Evolutionary conservation across 495 filamentous ascomycete species (phyloP).

Genomic region (Aspergillus funiculosus): DNA sequence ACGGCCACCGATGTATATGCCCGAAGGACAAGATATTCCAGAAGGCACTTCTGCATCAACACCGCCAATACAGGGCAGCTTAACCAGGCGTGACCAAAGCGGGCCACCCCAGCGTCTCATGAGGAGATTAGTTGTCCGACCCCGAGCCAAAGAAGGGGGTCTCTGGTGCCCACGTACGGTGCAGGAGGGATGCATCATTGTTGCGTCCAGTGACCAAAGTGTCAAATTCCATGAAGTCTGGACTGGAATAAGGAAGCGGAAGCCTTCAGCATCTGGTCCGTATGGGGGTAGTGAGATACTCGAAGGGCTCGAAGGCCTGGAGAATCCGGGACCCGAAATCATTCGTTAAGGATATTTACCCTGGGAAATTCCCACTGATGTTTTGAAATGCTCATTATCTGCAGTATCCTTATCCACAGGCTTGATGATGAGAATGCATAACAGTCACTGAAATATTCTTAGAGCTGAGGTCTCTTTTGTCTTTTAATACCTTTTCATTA

Average conservation of each 20-base stretch:
- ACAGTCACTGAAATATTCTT: constrained; percentile 2
- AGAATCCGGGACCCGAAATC: constrained; percentile 57
- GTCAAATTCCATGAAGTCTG: constrained; percentile 97
- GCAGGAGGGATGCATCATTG: constrained; percentile 89
- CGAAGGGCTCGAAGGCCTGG: constrained; percentile 77
- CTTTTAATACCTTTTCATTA: too few species aligned
- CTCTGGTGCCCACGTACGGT: constrained; percentile 53
- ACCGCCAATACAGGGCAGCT: neutral
- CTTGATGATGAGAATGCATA: neutral
- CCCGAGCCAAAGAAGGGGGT: constrained; percentile 44
- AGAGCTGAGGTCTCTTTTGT: neutral
- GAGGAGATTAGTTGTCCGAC: constrained; percentile 21
- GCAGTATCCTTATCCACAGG: constrained; percentile 3
- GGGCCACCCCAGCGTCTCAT: neutral
- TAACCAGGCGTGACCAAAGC: neutral
- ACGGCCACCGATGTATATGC: constrained; percentile 22
- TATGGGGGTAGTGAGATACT: constrained; percentile 85
- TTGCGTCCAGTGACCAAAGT: constrained; percentile 88
- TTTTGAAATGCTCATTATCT: neutral
- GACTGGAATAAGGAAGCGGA: constrained; percentile 57
- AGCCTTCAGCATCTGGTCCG: constrained; percentile 54
- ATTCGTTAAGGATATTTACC: constrained; percentile 28
- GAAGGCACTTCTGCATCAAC: constrained; percentile 13
- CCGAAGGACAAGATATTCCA: constrained; percentile 3
- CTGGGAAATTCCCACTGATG: neutral